These are phyloP conservation scores for Chytriomyces hyalinus DNA, from an alignment of 192 early-diverging fungal genomes.

Conservation along the genomic window DNA sequence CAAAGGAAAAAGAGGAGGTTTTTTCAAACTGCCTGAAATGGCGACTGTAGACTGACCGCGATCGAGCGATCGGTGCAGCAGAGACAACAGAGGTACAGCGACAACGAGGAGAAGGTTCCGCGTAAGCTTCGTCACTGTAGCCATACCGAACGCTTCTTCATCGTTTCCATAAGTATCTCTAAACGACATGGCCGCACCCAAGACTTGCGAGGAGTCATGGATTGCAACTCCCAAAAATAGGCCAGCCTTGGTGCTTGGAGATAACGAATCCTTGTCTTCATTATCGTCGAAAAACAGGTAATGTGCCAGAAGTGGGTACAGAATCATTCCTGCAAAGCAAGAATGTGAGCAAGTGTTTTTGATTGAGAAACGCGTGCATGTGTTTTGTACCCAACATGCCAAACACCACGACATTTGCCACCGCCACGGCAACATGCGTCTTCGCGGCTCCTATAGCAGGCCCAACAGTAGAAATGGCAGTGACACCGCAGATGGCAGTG, in stretches of 20 bases:
- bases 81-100: slow-evolving; percentile 10
- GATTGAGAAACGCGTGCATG: too few species aligned
- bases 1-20: slow-evolving; percentile 9
- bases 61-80: background rate
- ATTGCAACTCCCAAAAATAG: slow-evolving; percentile 17
- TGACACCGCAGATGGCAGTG: slow-evolving; percentile 24
- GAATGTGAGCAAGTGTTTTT: background rate
- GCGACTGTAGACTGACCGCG: background rate
- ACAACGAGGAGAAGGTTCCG: slow-evolving; percentile 9
- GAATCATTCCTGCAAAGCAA: background rate
- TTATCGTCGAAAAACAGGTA: background rate
- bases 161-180: slow-evolving; percentile 13
- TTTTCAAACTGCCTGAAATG: background rate
- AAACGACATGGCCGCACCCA: slow-evolving; percentile 25
- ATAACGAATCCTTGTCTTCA: slow-evolving; percentile 2
- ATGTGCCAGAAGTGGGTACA: slow-evolving; percentile 15
- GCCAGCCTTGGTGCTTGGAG: slow-evolving; percentile 17
- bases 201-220: slow-evolving; percentile 14
- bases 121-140: slow-evolving; percentile 23
- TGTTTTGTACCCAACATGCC: background rate
- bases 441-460: slow-evolving; percentile 20
- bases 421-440: slow-evolving; percentile 4
- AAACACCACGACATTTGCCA: slow-evolving; percentile 16
- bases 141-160: slow-evolving; percentile 11
- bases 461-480: slow-evolving; percentile 20